These are phyloP conservation scores for Globisporangium iwayamae DNA, from an alignment of 352 stramenopile genomes.

Conservation along the genomic window DNA sequence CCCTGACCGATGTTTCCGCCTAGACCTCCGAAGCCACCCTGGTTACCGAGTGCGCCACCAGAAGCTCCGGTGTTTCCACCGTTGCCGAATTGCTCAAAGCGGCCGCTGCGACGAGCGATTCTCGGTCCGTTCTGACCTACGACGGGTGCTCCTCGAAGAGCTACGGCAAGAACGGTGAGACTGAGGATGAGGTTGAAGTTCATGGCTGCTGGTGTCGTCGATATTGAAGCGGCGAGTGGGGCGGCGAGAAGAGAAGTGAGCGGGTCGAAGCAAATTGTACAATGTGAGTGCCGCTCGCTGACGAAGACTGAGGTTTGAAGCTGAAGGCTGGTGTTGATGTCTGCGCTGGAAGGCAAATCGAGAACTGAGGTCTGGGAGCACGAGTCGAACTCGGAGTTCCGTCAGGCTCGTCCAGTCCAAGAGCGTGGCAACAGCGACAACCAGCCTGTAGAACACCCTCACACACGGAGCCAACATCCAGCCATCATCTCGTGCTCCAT, in stretches of 20 bases:
- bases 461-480: too few relatives aligned
- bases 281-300: neutral
- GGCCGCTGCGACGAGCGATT: neutral
- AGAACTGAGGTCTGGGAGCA: neutral
- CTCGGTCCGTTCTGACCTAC: neutral
- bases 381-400: neutral
- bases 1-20: neutral
- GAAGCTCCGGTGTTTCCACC: neutral
- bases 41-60: neutral
- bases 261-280: neutral
- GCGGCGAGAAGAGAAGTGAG: neutral
- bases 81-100: slow-evolving; percentile 3
- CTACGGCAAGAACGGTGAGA: neutral
- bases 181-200: slow-evolving; percentile 5
- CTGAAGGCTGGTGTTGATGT: neutral
- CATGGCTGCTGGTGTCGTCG: neutral
- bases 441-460: too few relatives aligned
- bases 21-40: neutral
- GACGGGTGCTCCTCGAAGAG: neutral
- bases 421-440: too few relatives aligned
- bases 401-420: too few relatives aligned
- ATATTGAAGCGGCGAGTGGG: too few relatives aligned
- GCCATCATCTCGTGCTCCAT: neutral
- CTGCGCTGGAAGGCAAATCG: slow-evolving; percentile 7
- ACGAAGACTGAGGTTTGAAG: too few relatives aligned